These are phyloP conservation scores for Dimocarpus longan DNA, from an alignment of 345 rosid genomes.

Conservation along the genomic window DNA sequence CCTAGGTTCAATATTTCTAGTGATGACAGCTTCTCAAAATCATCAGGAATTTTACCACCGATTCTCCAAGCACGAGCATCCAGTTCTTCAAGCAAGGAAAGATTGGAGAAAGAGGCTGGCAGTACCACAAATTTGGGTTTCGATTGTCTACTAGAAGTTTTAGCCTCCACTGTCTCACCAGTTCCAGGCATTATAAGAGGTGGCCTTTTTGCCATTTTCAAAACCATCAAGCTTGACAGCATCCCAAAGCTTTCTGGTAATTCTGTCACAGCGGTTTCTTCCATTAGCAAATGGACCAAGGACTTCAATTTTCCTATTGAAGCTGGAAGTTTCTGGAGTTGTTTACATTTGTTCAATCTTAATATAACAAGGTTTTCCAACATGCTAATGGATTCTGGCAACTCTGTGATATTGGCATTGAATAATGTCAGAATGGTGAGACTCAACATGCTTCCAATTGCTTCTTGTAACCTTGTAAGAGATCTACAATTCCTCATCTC, in stretches of 20 bases:
- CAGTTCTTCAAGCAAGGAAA: slow-evolving; percentile 38
- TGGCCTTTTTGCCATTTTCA: slow-evolving; percentile 46
- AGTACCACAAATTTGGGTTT: slow-evolving; percentile 7
- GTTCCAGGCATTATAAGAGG: not conserved
- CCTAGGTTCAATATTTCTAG: slow-evolving; percentile 40
- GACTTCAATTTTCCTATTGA: slow-evolving; percentile 45
- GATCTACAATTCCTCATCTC: slow-evolving; percentile 24
- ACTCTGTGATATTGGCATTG: slow-evolving; percentile 30
- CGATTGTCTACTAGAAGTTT: not conserved
- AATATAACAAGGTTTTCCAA: slow-evolving; percentile 45
- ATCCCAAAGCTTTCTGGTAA: slow-evolving; percentile 48
- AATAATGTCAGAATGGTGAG: slow-evolving; percentile 35
- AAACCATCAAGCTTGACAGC: slow-evolving; percentile 40
- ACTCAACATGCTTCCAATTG: slow-evolving; percentile 40
- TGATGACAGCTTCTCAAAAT: slow-evolving; percentile 45
- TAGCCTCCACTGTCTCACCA: not conserved
- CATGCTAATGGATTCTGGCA: slow-evolving; percentile 55
- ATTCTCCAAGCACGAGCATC: slow-evolving; percentile 52
- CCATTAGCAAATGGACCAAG: slow-evolving; percentile 39
- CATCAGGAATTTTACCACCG: slow-evolving; percentile 48
- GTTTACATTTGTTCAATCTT: slow-evolving; percentile 34
- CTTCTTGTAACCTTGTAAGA: slow-evolving; percentile 39
- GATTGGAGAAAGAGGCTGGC: slow-evolving; percentile 45
- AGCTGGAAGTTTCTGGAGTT: slow-evolving; percentile 46
- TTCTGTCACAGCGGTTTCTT: slow-evolving; percentile 42